phyloP scores from a whole-genome alignment of 2,329 filamentous ascomycete species.

The Colletotrichum tabaci region DNA sequence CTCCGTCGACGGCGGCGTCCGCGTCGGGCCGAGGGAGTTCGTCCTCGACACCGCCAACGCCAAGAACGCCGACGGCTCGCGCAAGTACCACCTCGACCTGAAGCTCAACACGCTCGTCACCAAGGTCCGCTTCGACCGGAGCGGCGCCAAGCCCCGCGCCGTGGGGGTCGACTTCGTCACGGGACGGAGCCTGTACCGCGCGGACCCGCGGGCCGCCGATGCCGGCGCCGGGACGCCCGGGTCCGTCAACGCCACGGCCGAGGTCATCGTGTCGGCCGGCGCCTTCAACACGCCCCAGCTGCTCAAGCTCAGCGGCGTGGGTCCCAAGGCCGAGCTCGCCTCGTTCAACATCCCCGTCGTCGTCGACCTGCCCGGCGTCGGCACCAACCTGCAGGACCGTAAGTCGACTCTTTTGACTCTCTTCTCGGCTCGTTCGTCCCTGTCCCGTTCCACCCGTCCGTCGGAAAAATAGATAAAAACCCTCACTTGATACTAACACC shows the following conservation, averaged over 20 bases:
- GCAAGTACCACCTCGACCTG: constrained; percentile 59
- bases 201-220: constrained; percentile 56
- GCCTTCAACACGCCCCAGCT: constrained; percentile 63
- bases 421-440: no score
- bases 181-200: constrained; percentile 58
- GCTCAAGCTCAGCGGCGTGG: constrained; percentile 63
- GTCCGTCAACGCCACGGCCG: constrained; percentile 53
- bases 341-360: constrained; percentile 65
- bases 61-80: constrained; percentile 58
- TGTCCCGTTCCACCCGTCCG: no score
- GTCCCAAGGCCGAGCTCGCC: constrained; percentile 56
- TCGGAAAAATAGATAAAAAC: no score
- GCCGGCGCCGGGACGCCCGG: constrained; percentile 44
- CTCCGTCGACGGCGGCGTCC: constrained; percentile 58
- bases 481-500: no score
- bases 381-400: constrained; percentile 62
- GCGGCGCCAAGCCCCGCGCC: constrained; percentile 54
- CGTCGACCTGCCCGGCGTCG: constrained; percentile 73
- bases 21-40: constrained; percentile 66
- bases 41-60: constrained; percentile 64
- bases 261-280: constrained; percentile 65
- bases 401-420: neutral
- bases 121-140: constrained; percentile 57
- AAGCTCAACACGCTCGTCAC: constrained; percentile 57
- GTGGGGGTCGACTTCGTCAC: constrained; percentile 60